Conservation (phyloP, 2,329 filamentous ascomycete genomes). For the Hypomyces perniciosus region DNA sequence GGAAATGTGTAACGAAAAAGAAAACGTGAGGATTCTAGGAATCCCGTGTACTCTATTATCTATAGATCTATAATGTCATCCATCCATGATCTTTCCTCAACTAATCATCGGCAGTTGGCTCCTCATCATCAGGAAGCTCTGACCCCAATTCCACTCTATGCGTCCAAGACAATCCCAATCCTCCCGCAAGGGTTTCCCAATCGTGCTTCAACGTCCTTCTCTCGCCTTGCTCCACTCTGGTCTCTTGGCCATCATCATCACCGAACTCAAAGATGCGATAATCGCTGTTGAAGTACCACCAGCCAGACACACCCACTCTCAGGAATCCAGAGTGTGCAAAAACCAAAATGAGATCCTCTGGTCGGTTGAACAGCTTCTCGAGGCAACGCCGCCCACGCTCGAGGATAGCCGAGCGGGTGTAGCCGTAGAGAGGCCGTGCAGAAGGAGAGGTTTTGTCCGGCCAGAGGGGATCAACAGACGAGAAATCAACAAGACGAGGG, state of each 20-base stretch:
- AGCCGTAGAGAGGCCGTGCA: conserved; percentile 41
- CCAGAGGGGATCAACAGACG: conserved; percentile 50
- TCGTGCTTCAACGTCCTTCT: conserved; percentile 38
- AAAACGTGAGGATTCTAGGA: no score
- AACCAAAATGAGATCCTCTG: conserved; percentile 57
- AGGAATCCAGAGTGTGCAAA: conserved; percentile 62
- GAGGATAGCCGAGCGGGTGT: conserved; percentile 47
- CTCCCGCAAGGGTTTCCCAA: conserved; percentile 31
- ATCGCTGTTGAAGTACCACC: conserved; percentile 56
- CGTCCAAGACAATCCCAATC: conserved; percentile 30
- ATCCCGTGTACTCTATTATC: neutral
- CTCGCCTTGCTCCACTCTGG: neutral
- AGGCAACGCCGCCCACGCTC: conserved; percentile 48
- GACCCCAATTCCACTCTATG: conserved; percentile 33
- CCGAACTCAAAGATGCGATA: conserved; percentile 56
- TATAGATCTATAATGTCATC: neutral
- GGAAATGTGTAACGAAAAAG: no score
- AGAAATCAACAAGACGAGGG: conserved; percentile 44
- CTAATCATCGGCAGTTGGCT: neutral
- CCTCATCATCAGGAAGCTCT: conserved; percentile 30
- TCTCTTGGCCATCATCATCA: conserved; percentile 24
- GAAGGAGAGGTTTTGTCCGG: conserved; percentile 54
- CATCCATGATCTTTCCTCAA: neutral
- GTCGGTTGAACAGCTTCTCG: conserved; percentile 42
- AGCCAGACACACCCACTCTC: conserved; percentile 49